Percentiles rank a stretch among this genome's conserved stretches.
Evolutionary conservation across 305 asterid species (phyloP).

Genomic region (Coffea humblotiana): DNA sequence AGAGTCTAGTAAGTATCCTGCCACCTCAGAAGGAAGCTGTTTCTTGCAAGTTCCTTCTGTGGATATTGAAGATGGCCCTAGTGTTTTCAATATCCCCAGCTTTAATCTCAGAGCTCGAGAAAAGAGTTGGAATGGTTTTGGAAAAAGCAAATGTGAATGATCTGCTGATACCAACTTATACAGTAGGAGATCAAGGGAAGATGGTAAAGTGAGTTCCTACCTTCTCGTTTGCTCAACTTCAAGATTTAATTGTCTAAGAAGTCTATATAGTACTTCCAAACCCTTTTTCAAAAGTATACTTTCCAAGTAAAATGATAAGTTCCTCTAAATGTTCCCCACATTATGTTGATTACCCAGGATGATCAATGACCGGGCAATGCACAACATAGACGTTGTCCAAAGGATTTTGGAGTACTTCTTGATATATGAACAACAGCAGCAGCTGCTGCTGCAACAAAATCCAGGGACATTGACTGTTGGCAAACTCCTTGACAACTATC

Average conservation of each 20-base stretch:
- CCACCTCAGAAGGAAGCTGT: conserved; percentile 70
- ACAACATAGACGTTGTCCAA: conserved; percentile 64
- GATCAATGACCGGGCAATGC: conserved; percentile 49
- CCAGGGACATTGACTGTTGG: conserved; percentile 48
- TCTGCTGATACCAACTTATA: conserved; percentile 63
- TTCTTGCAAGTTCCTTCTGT: conserved; percentile 64
- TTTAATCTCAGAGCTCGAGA: conserved; percentile 73
- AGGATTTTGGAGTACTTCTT: conserved; percentile 76
- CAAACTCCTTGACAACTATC: conserved; percentile 74
- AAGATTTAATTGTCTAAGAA: not conserved
- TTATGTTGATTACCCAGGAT: conserved; percentile 37
- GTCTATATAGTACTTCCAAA: not conserved
- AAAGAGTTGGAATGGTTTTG: conserved; percentile 64
- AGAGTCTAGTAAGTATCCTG: conserved; percentile 64
- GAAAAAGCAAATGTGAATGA: conserved; percentile 64
- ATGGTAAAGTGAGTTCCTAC: conserved; percentile 44
- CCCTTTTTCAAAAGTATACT: not conserved
- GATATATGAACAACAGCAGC: conserved; percentile 53
- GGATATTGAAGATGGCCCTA: conserved; percentile 65
- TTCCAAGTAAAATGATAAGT: not conserved
- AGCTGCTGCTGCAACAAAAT: conserved; percentile 30
- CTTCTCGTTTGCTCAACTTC: not conserved
- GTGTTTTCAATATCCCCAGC: conserved; percentile 68
- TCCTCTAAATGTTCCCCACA: conserved; percentile 4
- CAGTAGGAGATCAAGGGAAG: conserved; percentile 49